Percentiles rank a stretch among this genome's conserved stretches.
phyloP scores from a whole-genome alignment of 208 protist genomes.

The Blastocrithidia nonstop region DNA sequence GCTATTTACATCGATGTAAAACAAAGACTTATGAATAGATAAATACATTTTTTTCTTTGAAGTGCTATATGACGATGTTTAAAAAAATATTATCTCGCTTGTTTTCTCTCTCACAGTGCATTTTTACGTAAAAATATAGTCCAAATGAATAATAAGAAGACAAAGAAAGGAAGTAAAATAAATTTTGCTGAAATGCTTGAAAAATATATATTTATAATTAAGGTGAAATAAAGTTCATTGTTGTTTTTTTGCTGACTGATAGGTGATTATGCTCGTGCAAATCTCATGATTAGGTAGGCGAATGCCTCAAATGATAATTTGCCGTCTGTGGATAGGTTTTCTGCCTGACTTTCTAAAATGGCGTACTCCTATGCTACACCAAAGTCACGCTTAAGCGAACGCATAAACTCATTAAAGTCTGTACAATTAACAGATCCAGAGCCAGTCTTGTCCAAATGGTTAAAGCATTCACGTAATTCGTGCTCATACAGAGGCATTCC shows the following conservation, averaged over 20 bases:
- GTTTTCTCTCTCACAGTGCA: too few species aligned
- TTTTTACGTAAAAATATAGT: too few species aligned
- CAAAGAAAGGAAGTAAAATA: too few species aligned
- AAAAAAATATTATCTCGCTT: too few species aligned
- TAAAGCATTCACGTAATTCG: slow-evolving; percentile 53
- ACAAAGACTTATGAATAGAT: too few species aligned
- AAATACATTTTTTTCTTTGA: too few species aligned
- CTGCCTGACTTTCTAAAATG: slow-evolving; percentile 21
- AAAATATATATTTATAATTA: too few species aligned
- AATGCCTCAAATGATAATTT: slow-evolving; percentile 56
- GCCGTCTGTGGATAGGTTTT: slow-evolving; percentile 23
- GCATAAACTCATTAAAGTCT: slow-evolving; percentile 27
- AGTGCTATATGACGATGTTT: too few species aligned
- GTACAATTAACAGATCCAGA: slow-evolving; percentile 17
- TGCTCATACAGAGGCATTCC: slow-evolving; percentile 41
- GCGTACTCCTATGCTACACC: slow-evolving; percentile 26
- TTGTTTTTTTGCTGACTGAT: too few species aligned
- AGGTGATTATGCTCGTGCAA: slow-evolving; percentile 26
- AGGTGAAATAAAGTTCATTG: too few species aligned
- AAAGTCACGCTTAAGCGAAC: slow-evolving; percentile 41
- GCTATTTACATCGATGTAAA: too few species aligned
- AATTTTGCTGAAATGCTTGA: too few species aligned
- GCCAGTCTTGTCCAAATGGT: slow-evolving; percentile 19
- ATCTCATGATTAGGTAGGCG: slow-evolving; percentile 57
- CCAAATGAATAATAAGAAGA: neutral